phyloP scores from a whole-genome alignment of 495 filamentous ascomycete genomes.

The Neurospora intermedia region DNA sequence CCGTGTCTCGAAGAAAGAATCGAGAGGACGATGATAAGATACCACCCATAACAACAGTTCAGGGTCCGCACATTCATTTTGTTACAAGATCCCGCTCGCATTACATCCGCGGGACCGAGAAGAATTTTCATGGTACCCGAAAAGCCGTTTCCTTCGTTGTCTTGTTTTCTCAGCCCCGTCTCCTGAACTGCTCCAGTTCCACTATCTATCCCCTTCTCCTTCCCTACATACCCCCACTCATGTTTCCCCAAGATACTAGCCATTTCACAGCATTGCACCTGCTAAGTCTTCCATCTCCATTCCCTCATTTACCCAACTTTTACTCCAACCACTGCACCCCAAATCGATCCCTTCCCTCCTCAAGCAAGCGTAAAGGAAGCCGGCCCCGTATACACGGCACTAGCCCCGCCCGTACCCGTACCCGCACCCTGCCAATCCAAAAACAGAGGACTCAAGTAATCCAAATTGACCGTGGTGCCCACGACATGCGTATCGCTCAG shows the following conservation, averaged over 20 bases:
- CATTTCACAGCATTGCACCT: neutral
- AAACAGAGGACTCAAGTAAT: neutral
- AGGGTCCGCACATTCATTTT: neutral
- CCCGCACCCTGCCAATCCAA: neutral
- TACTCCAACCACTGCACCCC: no score
- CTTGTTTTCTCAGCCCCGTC: neutral
- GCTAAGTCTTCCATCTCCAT: no score
- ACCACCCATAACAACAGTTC: neutral
- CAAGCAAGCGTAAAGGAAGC: neutral
- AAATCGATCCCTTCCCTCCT: neutral
- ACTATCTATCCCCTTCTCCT: neutral
- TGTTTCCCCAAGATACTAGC: neutral
- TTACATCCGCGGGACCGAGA: neutral
- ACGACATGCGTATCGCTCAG: neutral
- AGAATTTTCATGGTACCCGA: neutral
- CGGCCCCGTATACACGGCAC: neutral
- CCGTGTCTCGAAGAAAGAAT: neutral
- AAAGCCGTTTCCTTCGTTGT: neutral
- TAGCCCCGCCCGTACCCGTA: neutral
- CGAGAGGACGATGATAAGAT: neutral
- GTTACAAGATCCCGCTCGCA: neutral
- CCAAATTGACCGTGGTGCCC: neutral
- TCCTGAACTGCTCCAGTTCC: neutral
- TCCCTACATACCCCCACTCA: neutral
- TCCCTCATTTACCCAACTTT: no score